Base-by-base conservation (phyloP, 2,329 filamentous ascomycete species). In the Hypoxylon sp. region DNA sequence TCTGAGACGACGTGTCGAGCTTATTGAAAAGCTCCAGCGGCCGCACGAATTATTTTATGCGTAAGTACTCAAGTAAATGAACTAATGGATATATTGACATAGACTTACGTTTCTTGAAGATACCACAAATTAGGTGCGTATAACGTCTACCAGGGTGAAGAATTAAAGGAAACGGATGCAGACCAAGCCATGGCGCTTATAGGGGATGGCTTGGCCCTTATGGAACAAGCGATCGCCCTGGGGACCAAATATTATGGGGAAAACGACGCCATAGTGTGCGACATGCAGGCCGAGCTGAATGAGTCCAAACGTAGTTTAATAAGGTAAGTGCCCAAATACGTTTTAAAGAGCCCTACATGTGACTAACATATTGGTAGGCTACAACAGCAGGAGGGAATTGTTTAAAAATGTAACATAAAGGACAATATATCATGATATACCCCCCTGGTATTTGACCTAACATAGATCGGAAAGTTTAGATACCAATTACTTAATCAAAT, bases 11-110 rank as follows among this genome's bases (percentile, higher is more conserved):
- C 61, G 63, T 10, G 2, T 50, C 2, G 21, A 34, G 3, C 9
- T 49, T 34, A 34, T 59, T 23, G 6, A 21, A 11, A 9, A 19
- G 4, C 25, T 67, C 2, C 3, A 21, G 1, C 60, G 57, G 57
- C 9, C 1, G 2, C 41, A n/a, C 2, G 52, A 60, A n/a, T 45
- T 64, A 50, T 67, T 45, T 41, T 70, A 67, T 19, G 52, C 58
- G 67, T 70, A 65, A 70, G 67, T 69, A 43, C 17, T 17, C 17
- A 9, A 43, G 7, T 43, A 43, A 21, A 19, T 10, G 14, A n/a
- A 43, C 14, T n/a, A 19, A 43, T 43, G 17, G 19, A 43, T 11
- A 21, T 10, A 2, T 43, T 19, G 7, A 11, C 17, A 17, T 21
- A 21, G 17, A 43, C 38, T 43, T 11, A 43, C 38, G 5, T 43